These are phyloP conservation scores for Lachnellula willkommii DNA, from an alignment of 2,329 filamentous ascomycete species.

Conservation along the genomic window DNA sequence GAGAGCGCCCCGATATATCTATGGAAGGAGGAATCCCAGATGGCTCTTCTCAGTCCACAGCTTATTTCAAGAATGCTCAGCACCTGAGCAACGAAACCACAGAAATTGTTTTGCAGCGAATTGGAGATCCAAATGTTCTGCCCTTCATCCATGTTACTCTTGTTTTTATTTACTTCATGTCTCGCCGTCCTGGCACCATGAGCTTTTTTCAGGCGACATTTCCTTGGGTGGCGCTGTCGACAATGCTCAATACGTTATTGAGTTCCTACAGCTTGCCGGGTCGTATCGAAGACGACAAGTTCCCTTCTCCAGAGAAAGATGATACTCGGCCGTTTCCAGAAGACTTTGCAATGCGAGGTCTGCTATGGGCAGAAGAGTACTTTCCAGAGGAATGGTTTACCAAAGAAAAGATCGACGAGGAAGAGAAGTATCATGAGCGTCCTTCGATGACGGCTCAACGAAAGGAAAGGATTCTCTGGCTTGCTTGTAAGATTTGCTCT, in stretches of 20 bases:
- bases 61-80: conserved; percentile 20
- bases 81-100: conserved; percentile 19
- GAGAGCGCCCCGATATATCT: conserved; percentile 5
- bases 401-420: conserved; percentile 26
- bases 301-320: conserved; percentile 24
- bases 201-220: conserved; percentile 17
- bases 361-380: conserved; percentile 24
- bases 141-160: conserved; percentile 28
- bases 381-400: conserved; percentile 25
- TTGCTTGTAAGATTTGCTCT: conserved; percentile 16
- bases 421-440: conserved; percentile 26
- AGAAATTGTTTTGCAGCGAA: conserved; percentile 20
- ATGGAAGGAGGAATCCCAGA: conserved; percentile 6
- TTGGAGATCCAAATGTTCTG: conserved; percentile 27
- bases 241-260: conserved; percentile 25
- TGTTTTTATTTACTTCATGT: conserved; percentile 24
- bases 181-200: conserved; percentile 18
- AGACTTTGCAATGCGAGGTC: conserved; percentile 27
- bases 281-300: conserved; percentile 16
- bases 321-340: conserved; percentile 26
- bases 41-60: not conserved
- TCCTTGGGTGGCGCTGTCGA: conserved; percentile 22
- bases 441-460: conserved; percentile 24
- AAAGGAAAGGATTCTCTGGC: conserved; percentile 24
- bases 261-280: conserved; percentile 3